These are phyloP conservation scores for Vaccinium macrocarpon DNA, from an alignment of 148 eudicot species.

Conservation along the genomic window DNA sequence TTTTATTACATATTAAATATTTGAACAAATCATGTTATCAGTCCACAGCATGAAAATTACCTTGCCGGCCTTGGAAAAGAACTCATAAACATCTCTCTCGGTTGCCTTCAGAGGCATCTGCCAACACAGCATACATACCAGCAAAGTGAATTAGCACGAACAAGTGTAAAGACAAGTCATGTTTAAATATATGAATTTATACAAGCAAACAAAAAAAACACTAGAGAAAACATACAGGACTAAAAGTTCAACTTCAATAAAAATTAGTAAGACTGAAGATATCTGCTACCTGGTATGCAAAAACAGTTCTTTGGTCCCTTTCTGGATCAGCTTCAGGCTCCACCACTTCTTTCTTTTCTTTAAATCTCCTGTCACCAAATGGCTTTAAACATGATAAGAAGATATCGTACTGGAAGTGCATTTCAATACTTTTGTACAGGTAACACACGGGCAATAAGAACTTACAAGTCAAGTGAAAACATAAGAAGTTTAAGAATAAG, in stretches of 20 bases:
- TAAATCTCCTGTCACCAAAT: conserved; percentile 66
- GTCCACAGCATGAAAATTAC: conserved; percentile 35
- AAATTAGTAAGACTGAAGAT: not conserved
- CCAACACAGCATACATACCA: conserved; percentile 11
- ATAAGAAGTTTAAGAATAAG: not conserved
- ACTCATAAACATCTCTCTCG: conserved; percentile 88
- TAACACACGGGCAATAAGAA: not conserved
- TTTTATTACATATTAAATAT: not conserved
- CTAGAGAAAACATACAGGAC: not conserved
- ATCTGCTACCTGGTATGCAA: conserved; percentile 82
- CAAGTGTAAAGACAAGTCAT: not conserved
- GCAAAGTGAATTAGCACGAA: conserved; percentile 11
- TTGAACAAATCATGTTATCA: not conserved
- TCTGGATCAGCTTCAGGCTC: conserved; percentile 99
- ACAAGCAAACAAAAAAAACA: not conserved
- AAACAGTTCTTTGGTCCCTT: conserved; percentile 98
- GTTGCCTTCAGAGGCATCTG: conserved; percentile 98
- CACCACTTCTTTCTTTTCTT: conserved; percentile 73
- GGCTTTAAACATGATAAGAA: conserved; percentile 31
- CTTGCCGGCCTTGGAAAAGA: conserved; percentile 95
- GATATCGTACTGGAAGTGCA: not conserved
- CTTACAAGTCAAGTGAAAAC: not conserved
- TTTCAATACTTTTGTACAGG: not conserved
- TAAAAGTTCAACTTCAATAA: not conserved
- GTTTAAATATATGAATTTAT: not conserved